These are phyloP conservation scores for Hemileccinum impolitum DNA, from an alignment of 768 basidiomycete species.

Conservation along the genomic window DNA sequence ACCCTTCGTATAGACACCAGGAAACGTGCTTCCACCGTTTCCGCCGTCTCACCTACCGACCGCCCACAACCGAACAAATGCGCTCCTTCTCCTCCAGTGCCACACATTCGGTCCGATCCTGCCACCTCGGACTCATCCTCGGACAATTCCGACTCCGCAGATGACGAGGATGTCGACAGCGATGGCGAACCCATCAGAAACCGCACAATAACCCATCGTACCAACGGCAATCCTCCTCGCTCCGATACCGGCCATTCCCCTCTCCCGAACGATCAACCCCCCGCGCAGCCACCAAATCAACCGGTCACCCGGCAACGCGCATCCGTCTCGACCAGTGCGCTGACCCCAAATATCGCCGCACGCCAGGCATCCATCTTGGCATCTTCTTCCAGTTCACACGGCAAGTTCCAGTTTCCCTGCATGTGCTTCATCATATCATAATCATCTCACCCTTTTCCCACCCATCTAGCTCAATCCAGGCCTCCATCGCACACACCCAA, in stretches of 20 bases:
- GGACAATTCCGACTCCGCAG: conserved; percentile 36
- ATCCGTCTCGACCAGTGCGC: conserved; percentile 57
- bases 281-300: conserved; percentile 1
- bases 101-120: conserved; percentile 10
- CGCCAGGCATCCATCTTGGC: conserved; percentile 45
- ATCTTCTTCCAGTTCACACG: conserved; percentile 20
- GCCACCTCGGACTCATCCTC: conserved; percentile 25
- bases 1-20: conserved; percentile 29
- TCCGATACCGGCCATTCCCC: no score
- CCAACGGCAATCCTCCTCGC: neutral
- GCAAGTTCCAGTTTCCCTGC: conserved; percentile 24
- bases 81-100: no score
- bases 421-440: neutral
- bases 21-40: conserved; percentile 30
- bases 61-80: conserved; percentile 11
- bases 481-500: conserved; percentile 2
- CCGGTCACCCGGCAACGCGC: conserved; percentile 38
- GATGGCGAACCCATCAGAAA: conserved; percentile 33
- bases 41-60: conserved; percentile 20
- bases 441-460: neutral
- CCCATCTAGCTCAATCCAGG: conserved; percentile 5
- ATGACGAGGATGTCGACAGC: conserved; percentile 35
- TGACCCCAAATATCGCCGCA: conserved; percentile 49
- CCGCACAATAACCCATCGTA: conserved; percentile 34
- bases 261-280: neutral